phyloP scores from a whole-genome alignment of 441 rosid genomes.

The Pelargonium australe region DNA sequence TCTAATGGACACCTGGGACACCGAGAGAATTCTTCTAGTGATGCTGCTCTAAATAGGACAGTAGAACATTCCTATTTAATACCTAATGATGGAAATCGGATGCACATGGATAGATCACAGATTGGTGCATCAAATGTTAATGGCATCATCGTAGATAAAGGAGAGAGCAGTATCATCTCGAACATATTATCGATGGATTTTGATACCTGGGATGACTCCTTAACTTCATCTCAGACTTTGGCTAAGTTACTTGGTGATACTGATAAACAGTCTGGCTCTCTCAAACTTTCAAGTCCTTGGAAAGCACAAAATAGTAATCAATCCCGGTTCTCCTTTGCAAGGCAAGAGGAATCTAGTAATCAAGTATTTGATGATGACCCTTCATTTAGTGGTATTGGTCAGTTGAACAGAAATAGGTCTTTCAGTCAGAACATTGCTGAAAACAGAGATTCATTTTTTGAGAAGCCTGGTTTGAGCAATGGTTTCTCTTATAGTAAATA shows the following conservation, averaged over 20 bases:
- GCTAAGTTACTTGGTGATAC: conserved; percentile 53
- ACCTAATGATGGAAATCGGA: conserved; percentile 41
- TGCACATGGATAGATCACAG: conserved; percentile 26
- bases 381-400: conserved; percentile 34
- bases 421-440: conserved; percentile 37
- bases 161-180: conserved; percentile 68
- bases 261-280: conserved; percentile 45
- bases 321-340: conserved; percentile 93
- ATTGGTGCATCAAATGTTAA: conserved; percentile 23
- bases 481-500: conserved; percentile 48
- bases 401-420: conserved; percentile 34
- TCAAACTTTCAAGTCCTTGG: conserved; percentile 42
- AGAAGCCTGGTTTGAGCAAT: conserved; percentile 35
- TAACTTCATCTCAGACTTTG: conserved; percentile 58
- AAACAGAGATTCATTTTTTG: conserved; percentile 36
- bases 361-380: conserved; percentile 36
- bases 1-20: conserved; percentile 38
- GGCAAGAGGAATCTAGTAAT: conserved; percentile 54
- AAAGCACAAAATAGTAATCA: conserved; percentile 58
- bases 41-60: conserved; percentile 30
- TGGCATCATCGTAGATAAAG: conserved; percentile 32
- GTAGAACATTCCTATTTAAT: conserved; percentile 32
- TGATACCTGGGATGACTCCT: conserved; percentile 76
- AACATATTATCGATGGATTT: conserved; percentile 74
- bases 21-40: conserved; percentile 35